Evolutionary conservation across 2,329 filamentous ascomycete species (phyloP).

Genomic region (Penicillium sp.): DNA sequence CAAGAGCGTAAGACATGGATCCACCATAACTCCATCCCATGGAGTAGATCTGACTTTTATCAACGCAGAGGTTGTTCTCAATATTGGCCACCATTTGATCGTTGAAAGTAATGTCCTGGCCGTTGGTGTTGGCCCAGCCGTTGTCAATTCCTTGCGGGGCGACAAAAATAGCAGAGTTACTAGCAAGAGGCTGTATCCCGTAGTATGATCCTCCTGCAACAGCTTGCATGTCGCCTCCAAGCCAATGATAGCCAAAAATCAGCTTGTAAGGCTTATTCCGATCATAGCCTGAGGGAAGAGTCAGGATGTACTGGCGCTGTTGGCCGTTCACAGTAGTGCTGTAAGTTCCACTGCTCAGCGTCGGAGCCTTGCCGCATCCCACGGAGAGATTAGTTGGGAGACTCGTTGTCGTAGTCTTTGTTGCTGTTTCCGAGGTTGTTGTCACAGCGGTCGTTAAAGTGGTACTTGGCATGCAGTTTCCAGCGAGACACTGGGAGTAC

Average conservation of each 20-base stretch:
- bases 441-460: neutral
- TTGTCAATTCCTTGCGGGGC: slow-evolving; percentile 34
- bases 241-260: slow-evolving; percentile 50
- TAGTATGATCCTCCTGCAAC: slow-evolving; percentile 37
- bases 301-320: slow-evolving; percentile 2
- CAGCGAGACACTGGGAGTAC: slow-evolving; percentile 1
- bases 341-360: neutral
- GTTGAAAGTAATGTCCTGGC: slow-evolving; percentile 49
- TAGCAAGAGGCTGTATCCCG: slow-evolving; percentile 44
- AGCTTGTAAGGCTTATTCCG: slow-evolving; percentile 44
- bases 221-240: slow-evolving; percentile 45
- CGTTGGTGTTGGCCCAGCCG: slow-evolving; percentile 50
- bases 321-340: neutral
- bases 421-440: too few species aligned
- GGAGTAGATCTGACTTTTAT: slow-evolving; percentile 48
- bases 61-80: slow-evolving; percentile 50
- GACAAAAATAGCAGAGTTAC: slow-evolving; percentile 50
- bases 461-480: neutral
- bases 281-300: slow-evolving; percentile 40
- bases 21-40: slow-evolving; percentile 54
- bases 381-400: neutral
- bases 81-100: slow-evolving; percentile 43
- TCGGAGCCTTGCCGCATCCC: neutral
- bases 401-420: neutral
- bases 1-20: slow-evolving; percentile 49